Conservation (phyloP, 768 basidiomycete species). For the Lentinula boryana region DNA sequence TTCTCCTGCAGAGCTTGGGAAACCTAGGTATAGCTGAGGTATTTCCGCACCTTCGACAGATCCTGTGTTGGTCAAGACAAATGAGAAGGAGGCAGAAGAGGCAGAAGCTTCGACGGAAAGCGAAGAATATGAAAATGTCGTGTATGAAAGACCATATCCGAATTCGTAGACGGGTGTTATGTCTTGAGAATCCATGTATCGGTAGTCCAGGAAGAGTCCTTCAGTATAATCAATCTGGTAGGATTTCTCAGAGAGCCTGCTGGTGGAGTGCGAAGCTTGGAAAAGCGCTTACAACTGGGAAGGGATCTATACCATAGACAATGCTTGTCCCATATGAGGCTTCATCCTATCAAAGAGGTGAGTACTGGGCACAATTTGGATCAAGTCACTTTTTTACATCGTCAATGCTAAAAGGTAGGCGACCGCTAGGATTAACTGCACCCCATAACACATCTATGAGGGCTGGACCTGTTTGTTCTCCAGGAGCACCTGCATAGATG, state of each 20-base stretch:
- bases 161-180: slow-evolving; percentile 57
- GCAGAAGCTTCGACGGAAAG: slow-evolving; percentile 32
- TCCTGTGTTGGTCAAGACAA: slow-evolving; percentile 44
- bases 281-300: slow-evolving; percentile 10
- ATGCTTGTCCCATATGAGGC: slow-evolving; percentile 36
- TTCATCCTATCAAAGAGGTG: slow-evolving; percentile 22
- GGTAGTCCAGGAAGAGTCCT: slow-evolving; percentile 60
- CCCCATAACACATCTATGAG: slow-evolving; percentile 79
- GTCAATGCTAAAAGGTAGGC: slow-evolving; percentile 71
- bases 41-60: slow-evolving; percentile 44
- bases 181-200: slow-evolving; percentile 50
- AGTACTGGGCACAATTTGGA: not conserved
- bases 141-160: slow-evolving; percentile 72
- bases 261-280: not conserved
- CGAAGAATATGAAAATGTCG: slow-evolving; percentile 58
- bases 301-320: slow-evolving; percentile 31
- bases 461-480: slow-evolving; percentile 73
- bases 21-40: slow-evolving; percentile 49
- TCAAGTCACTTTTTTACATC: slow-evolving; percentile 30
- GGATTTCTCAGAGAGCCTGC: not conserved
- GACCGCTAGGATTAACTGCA: slow-evolving; percentile 65
- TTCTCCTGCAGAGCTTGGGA: slow-evolving; percentile 38
- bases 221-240: slow-evolving; percentile 62
- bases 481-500: slow-evolving; percentile 49
- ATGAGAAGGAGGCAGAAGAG: slow-evolving; percentile 29